A percentile compares a stretch with the other conserved stretches of the same genome.
phyloP scores from a whole-genome alignment of 2,329 filamentous ascomycete species.

The Fonsecaea pedrosoi region DNA sequence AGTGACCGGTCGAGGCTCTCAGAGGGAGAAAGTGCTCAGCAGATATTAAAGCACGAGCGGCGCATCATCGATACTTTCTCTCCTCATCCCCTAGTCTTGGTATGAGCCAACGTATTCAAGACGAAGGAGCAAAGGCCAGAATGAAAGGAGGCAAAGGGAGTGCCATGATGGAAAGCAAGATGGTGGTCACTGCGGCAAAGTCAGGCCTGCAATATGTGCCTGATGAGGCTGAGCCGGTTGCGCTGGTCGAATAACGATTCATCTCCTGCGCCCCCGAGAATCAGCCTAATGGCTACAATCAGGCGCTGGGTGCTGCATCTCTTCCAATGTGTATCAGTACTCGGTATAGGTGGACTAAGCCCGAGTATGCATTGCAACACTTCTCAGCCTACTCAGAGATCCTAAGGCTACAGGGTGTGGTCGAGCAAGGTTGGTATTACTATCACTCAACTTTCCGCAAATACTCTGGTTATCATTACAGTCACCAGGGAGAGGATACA shows the following conservation, averaged over 20 bases:
- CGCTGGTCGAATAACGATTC: no score
- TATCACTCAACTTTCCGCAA: not conserved
- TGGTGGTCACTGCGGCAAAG: not conserved
- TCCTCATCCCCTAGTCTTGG: no score
- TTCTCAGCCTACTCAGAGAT: not conserved
- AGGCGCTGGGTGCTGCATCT: no score
- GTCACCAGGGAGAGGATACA: not conserved
- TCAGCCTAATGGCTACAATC: no score
- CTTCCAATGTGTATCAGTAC: no score
- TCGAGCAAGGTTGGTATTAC: not conserved
- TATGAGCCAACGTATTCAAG: not conserved
- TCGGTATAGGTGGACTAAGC: no score
- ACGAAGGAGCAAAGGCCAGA: not conserved
- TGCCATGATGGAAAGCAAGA: not conserved
- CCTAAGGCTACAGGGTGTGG: not conserved
- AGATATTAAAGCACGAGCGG: not conserved
- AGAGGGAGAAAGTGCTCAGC: not conserved
- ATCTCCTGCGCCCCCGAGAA: no score
- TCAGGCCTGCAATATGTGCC: not conserved
- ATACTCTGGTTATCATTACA: not conserved
- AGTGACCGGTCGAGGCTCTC: not conserved
- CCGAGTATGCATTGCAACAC: no score
- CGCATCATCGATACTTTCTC: not conserved
- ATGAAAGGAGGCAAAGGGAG: not conserved
- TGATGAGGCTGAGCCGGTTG: not conserved